phyloP scores from a whole-genome alignment of 2,329 filamentous ascomycete species.

The Colletotrichum magnum region DNA sequence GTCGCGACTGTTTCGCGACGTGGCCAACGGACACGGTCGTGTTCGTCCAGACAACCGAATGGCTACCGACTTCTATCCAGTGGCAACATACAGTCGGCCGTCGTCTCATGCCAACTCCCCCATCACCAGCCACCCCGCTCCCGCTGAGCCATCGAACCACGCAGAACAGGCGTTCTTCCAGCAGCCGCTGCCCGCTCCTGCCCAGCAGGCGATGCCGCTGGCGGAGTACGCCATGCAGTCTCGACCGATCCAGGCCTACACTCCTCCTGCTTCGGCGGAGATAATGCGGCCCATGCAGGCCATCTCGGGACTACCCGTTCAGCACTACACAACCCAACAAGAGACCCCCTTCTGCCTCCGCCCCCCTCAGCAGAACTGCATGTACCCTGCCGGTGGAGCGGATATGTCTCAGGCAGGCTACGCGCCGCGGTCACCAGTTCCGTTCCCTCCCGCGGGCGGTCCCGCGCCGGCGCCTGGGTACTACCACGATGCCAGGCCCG shows the following conservation, averaged over 20 bases:
- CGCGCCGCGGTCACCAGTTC: constrained; percentile 33
- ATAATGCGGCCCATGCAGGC: constrained; percentile 38
- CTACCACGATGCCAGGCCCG: constrained; percentile 32
- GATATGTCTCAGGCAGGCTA: constrained; percentile 33
- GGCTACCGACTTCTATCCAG: constrained; percentile 31
- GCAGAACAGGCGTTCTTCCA: constrained; percentile 29
- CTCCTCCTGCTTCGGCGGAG: constrained; percentile 30
- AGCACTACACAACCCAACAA: constrained; percentile 36
- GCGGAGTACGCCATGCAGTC: constrained; percentile 33
- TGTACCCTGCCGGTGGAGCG: constrained; percentile 23
- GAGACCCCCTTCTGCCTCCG: constrained; percentile 32
- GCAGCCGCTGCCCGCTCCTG: constrained; percentile 21
- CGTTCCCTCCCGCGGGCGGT: constrained; percentile 6
- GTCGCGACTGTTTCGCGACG: constrained; percentile 35
- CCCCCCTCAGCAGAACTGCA: constrained; percentile 21
- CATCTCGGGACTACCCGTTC: constrained; percentile 21
- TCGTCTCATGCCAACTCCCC: constrained; percentile 33
- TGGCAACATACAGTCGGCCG: constrained; percentile 32
- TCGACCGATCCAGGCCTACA: constrained; percentile 31
- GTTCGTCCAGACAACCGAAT: constrained; percentile 25
- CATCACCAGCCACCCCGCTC: constrained; percentile 23
- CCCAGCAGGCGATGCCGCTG: constrained; percentile 26
- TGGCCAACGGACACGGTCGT: constrained; percentile 16
- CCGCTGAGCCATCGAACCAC: constrained; percentile 14
- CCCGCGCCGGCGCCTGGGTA: constrained; percentile 12